Conservation (phyloP, 2,329 filamentous ascomycete species). For the Venturia pyrina region DNA sequence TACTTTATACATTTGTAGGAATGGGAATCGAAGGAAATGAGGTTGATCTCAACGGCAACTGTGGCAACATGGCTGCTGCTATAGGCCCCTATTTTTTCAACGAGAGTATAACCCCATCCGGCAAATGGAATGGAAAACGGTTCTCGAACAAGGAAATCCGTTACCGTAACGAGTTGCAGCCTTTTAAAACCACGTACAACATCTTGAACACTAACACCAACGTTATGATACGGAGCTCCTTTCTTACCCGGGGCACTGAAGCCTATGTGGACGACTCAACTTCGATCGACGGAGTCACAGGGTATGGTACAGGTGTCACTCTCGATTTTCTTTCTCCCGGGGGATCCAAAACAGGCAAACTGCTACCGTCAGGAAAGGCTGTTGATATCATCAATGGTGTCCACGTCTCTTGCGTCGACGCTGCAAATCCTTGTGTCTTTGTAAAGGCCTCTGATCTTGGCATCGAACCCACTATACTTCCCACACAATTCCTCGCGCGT, state of each 20-base stretch:
- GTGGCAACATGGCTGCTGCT: constrained; percentile 62
- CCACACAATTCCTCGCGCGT: constrained; percentile 44
- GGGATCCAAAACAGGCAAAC: constrained; percentile 52
- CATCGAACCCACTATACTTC: constrained; percentile 41
- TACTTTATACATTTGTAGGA: constrained; percentile 64
- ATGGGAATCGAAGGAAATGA: constrained; percentile 51
- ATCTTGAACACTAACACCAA: constrained; percentile 64
- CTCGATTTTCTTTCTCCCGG: constrained; percentile 54
- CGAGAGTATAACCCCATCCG: constrained; percentile 31
- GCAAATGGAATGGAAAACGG: constrained; percentile 16
- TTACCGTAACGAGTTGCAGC: constrained; percentile 27
- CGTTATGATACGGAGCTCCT: constrained; percentile 51
- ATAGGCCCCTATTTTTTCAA: constrained; percentile 58
- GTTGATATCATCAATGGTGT: constrained; percentile 43
- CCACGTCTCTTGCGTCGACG: constrained; percentile 50
- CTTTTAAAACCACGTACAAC: constrained; percentile 30
- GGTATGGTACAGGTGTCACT: constrained; percentile 45
- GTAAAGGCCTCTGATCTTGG: constrained; percentile 44
- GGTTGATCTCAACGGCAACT: constrained; percentile 61
- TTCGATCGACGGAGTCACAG: constrained; percentile 54
- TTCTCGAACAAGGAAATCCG: constrained; percentile 15
- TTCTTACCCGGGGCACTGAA: constrained; percentile 41
- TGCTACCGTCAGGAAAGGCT: constrained; percentile 49
- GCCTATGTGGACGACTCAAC: constrained; percentile 44
- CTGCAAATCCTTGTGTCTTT: constrained; percentile 55